Evolutionary conservation across 345 rosid species (phyloP).

Genomic region (Microcos paniculata): DNA sequence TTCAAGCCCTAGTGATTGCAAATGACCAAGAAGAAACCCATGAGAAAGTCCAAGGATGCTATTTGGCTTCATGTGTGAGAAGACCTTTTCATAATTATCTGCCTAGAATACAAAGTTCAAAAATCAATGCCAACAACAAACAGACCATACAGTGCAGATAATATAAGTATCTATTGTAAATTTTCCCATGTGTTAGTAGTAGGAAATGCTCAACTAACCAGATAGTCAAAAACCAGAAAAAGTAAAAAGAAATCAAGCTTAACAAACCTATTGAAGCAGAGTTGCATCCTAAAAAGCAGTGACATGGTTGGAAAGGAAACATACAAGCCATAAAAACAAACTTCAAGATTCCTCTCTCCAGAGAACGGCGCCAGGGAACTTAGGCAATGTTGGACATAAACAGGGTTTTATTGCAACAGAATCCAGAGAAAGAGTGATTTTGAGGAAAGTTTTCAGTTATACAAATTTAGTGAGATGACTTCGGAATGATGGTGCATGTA

Average conservation of each 20-base stretch:
- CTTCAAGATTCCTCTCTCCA: background rate
- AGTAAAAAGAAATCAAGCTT: background rate
- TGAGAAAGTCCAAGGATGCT: conserved; percentile 97
- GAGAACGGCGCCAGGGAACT: background rate
- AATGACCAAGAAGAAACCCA: conserved; percentile 89
- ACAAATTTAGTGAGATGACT: background rate
- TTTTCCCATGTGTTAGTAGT: background rate
- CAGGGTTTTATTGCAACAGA: background rate
- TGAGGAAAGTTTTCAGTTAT: background rate
- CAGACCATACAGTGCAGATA: background rate
- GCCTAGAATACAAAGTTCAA: conserved; percentile 45
- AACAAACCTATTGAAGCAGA: background rate
- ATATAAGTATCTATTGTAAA: background rate
- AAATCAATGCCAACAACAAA: background rate
- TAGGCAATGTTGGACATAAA: background rate
- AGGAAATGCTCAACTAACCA: background rate
- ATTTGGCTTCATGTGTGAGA: conserved; percentile 91
- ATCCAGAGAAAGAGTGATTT: background rate
- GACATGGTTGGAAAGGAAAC: background rate
- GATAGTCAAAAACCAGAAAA: background rate
- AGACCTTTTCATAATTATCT: conserved; percentile 78
- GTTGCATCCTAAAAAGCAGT: background rate
- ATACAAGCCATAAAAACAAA: background rate
- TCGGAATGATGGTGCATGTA: background rate
- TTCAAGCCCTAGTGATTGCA: conserved; percentile 69